A percentile compares a stretch with the other conserved stretches of the same genome.
phyloP scores from a whole-genome alignment of 139 green algal genomes.

The Penium margaritaceum region DNA sequence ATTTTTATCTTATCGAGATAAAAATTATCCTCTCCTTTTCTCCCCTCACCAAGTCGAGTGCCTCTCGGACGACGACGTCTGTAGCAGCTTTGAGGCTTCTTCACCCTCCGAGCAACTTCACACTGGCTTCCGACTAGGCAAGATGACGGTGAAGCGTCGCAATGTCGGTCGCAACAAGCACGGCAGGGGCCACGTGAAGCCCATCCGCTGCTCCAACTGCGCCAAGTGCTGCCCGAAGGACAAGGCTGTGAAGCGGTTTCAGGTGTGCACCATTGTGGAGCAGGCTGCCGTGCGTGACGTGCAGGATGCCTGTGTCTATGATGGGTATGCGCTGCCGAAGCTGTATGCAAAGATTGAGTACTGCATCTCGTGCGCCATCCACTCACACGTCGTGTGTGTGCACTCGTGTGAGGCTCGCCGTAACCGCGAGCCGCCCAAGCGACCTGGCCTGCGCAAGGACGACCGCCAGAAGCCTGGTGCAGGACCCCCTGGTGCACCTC shows the following conservation, averaged over 20 bases:
- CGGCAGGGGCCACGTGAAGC: slow-evolving; percentile 66
- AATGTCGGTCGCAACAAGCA: slow-evolving; percentile 81
- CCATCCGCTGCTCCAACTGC: slow-evolving; percentile 51
- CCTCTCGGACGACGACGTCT: no score
- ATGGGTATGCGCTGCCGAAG: slow-evolving; percentile 91
- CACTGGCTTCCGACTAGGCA: no score
- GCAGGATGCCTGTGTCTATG: slow-evolving; percentile 77
- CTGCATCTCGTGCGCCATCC: slow-evolving; percentile 94
- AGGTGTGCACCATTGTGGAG: slow-evolving; percentile 93
- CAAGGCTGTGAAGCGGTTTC: slow-evolving; percentile 99
- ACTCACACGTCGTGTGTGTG: slow-evolving; percentile 96
- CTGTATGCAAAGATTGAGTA: slow-evolving; percentile 99
- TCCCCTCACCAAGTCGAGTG: no score
- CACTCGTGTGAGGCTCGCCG: slow-evolving; percentile 75
- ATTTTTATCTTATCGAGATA: no score
- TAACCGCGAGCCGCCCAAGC: slow-evolving; percentile 80
- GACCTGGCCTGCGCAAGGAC: no score
- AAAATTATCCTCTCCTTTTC: no score
- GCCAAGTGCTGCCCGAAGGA: slow-evolving; percentile 52
- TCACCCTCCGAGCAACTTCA: no score
- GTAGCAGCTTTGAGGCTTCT: no score
- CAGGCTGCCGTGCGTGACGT: slow-evolving; percentile 95
- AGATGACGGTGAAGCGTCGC: slow-evolving; percentile 80
- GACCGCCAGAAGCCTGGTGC: no score
- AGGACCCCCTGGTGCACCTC: no score